These are phyloP conservation scores for Trichoderma polysporum DNA, from an alignment of 2,329 filamentous ascomycete species.

Conservation along the genomic window DNA sequence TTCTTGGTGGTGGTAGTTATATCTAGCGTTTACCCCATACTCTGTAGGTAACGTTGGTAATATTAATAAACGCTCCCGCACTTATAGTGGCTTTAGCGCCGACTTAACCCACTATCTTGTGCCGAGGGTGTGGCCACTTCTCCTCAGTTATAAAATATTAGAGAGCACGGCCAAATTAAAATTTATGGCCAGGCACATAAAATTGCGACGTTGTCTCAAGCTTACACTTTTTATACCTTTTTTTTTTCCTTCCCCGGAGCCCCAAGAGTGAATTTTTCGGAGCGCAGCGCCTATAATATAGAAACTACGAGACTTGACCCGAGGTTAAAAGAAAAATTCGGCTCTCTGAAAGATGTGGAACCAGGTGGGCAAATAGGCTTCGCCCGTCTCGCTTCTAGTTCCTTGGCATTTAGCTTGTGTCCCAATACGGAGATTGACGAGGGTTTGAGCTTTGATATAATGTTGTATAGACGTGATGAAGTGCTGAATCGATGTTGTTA, in stretches of 20 bases:
- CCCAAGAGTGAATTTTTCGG: background rate
- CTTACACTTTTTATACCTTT: background rate
- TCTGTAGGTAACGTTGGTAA: background rate
- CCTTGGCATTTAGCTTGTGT: slow-evolving; percentile 16
- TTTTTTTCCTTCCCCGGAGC: too few relatives aligned
- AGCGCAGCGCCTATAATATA: background rate
- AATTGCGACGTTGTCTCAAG: too few relatives aligned
- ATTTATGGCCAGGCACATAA: background rate
- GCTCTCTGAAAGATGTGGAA: slow-evolving; percentile 7
- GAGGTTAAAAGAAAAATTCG: slow-evolving; percentile 7
- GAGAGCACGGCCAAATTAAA: background rate
- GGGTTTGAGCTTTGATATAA: background rate
- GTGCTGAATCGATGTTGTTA: background rate
- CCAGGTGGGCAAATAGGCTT: slow-evolving; percentile 7
- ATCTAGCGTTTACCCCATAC: slow-evolving; percentile 4
- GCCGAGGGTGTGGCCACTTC: background rate
- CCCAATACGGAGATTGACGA: background rate
- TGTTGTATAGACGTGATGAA: background rate
- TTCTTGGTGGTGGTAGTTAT: background rate
- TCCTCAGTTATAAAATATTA: background rate
- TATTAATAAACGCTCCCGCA: slow-evolving; percentile 1
- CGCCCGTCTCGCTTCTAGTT: slow-evolving; percentile 13
- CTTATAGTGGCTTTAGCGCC: slow-evolving; percentile 1
- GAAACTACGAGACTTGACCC: background rate
- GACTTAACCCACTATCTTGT: background rate